Conservation (phyloP, 345 rosid genomes). For the Balakata baccata region DNA sequence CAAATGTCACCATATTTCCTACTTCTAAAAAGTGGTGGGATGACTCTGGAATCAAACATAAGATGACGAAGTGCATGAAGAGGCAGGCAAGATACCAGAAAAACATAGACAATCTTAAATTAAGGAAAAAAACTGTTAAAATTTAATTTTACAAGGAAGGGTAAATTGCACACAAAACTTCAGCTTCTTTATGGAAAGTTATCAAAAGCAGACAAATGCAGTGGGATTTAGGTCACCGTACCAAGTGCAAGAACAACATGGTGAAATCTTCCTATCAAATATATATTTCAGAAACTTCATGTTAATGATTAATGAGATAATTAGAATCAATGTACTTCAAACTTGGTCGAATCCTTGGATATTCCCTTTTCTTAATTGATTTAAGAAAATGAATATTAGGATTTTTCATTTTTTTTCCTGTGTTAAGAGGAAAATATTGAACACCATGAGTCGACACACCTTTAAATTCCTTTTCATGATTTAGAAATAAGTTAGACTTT, state of each 20-base stretch:
- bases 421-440: background rate
- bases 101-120: too few relatives aligned
- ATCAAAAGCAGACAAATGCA: background rate
- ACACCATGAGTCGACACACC: background rate
- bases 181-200: background rate
- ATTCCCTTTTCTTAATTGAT: background rate
- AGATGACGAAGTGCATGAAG: background rate
- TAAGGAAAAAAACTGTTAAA: too few relatives aligned
- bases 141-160: background rate
- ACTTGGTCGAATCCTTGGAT: background rate
- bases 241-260: background rate
- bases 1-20: background rate
- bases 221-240: background rate
- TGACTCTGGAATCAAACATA: too few relatives aligned
- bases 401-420: background rate
- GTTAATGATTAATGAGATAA: background rate
- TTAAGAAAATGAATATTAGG: background rate
- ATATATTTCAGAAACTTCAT: background rate
- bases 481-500: background rate
- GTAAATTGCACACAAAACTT: background rate
- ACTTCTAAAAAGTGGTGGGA: background rate
- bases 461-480: background rate
- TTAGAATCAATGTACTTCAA: background rate
- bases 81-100: background rate
- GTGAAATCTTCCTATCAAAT: background rate